Evolutionary conservation across 768 basidiomycete species (phyloP), one percentile per base, ranked within the genome.

Genomic region (Agaricus blazei): DNA sequence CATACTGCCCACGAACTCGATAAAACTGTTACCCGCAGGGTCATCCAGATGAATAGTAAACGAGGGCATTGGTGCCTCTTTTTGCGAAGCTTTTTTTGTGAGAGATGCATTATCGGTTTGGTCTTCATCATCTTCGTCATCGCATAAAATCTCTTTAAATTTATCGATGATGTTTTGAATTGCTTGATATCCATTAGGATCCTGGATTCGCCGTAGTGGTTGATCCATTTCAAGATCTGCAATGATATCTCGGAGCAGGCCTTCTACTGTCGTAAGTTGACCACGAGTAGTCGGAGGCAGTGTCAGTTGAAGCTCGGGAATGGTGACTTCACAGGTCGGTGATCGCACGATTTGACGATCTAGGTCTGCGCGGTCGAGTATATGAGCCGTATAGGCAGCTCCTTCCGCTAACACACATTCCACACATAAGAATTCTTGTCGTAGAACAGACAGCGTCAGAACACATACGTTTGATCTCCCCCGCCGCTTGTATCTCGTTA

Each of bases 221-320:
- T 98, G 96, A 57, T 93, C 88, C 56, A 78, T 72, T 58, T 76
- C 76, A 40, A 98, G 80, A 72, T 98, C 96, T 0, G 85, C 71
- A 29, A 90, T 73, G 42, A 93, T 84, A 60, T 96, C 87, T 27
- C 87, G 80, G 31, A 99, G 71, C 59, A 98, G 81, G 37, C 97
- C 96, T 68, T 99, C 97, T 47, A 98, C 81, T 2, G 93, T 99
- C n/a, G 96, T 98, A 11, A 99, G 82, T 65, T 97, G 93, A 9
- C 96, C 96, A 14, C 91, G 83, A 6, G 74, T 74, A 9, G 84
- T 82, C 0, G 90, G 76, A 0, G 97, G 97, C 29, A 99, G 89
- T 2, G 93, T 96, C 58, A 99, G 79, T 61, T 93, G 85, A 62
- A 88, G 82, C 67, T 98, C 93, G 19, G 93, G 91, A 54, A 99